Percentiles rank a stretch among this genome's conserved stretches.
Evolutionary conservation across 2,329 filamentous ascomycete species (phyloP).

Genomic region (Epichloe uncinata): DNA sequence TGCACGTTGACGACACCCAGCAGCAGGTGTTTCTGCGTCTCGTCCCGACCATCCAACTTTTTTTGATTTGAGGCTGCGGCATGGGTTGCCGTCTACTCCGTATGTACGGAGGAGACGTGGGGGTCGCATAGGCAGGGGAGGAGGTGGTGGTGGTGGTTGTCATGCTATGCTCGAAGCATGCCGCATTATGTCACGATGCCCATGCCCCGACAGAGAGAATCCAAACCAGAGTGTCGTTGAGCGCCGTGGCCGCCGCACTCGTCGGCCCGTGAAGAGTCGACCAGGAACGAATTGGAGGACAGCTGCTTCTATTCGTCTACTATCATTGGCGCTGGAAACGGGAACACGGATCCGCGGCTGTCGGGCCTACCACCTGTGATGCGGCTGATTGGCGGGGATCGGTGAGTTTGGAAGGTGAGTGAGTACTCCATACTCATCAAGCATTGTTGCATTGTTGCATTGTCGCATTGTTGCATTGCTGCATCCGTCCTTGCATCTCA

Average conservation of each 20-base stretch:
- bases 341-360: too few relatives aligned
- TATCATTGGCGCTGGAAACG: too few relatives aligned
- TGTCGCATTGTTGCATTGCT: background rate
- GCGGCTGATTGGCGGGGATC: too few relatives aligned
- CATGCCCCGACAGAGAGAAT: background rate
- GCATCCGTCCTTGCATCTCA: background rate
- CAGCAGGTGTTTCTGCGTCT: conserved; percentile 5
- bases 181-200: background rate
- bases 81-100: background rate
- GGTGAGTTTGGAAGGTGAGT: too few relatives aligned
- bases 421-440: too few relatives aligned
- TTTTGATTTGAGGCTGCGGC: background rate
- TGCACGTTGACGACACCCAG: conserved; percentile 14
- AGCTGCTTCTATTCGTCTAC: too few relatives aligned
- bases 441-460: background rate
- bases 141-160: background rate
- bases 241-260: too few relatives aligned
- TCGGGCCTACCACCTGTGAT: too few relatives aligned
- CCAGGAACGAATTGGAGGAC: too few relatives aligned
- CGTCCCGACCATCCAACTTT: conserved; percentile 9
- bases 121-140: too few relatives aligned
- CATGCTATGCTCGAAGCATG: background rate
- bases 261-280: too few relatives aligned
- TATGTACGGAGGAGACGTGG: too few relatives aligned
- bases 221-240: background rate